Base-by-base conservation (phyloP, 2,329 filamentous ascomycete genomes). In the Exophiala sp. region DNA sequence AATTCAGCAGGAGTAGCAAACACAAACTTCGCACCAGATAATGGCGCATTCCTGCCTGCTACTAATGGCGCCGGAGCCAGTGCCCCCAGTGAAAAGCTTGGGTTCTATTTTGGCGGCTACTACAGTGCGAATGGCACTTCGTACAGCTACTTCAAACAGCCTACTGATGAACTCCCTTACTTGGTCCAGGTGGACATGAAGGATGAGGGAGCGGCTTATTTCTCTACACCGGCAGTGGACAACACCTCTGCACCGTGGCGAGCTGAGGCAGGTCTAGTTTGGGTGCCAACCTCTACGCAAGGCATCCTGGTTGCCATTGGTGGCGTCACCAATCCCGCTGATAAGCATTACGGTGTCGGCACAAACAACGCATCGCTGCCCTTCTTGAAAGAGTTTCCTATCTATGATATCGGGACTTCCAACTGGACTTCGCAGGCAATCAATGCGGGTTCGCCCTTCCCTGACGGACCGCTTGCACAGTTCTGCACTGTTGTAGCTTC, bases 251-350 rank as follows among this genome's bases (percentile, higher is more conserved):
- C 24, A 29, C 68, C 72, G 3, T 78, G 78, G 1, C 78, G 86
- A n/a, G 82, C 83, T 3, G 83, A 80, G 59, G 76, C 83, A 0
- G 84, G 86, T 52, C 72, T 87, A 1, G 83, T 86, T 1, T 89
- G 86, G 85, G 59, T 74, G 5, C 72, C 72, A 4, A 66, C 71
- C 0, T 68, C 70, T 1, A 61, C 67, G 1, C 63, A 62, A 1
- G 72, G 72, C 2, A 59, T 68, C 5, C 55, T 75, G 5, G 63
- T 74, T 5, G 66, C 65, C 1, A 67, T 75, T 36, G 72, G 72
- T 8, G 72, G 72, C 11, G 58, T 63, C 10, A 35, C 54, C 2
- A 47, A 50, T 41, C 58, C 62, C 8, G 51, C 49, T 3, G 57
- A 56, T 20, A 21, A 51, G 24, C 43, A 43, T 35, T 18, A 41